Conservation (phyloP, 2,329 filamentous ascomycete genomes). For the Fusarium stilboides region DNA sequence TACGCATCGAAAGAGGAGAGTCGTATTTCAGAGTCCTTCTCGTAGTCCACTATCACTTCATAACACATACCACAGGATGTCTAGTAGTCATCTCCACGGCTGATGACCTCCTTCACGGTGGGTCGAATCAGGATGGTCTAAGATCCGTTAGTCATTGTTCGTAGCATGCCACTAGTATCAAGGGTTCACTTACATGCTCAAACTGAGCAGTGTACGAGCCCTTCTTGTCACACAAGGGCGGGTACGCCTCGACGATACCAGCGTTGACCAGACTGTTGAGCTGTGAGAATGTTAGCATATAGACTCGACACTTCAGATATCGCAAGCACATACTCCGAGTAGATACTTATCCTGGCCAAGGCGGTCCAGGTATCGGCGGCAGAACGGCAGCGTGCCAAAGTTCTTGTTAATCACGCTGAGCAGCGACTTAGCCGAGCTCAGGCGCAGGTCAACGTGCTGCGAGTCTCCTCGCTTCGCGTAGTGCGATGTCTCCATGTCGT, state of each 20-base stretch:
- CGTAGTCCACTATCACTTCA: constrained; percentile 15
- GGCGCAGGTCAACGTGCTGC: constrained; percentile 80
- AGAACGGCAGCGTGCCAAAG: constrained; percentile 93
- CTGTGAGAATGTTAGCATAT: constrained; percentile 57
- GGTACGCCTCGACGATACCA: constrained; percentile 92
- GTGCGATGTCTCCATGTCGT: constrained; percentile 92
- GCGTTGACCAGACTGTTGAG: constrained; percentile 87
- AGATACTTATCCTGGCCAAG: constrained; percentile 97
- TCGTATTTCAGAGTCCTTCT: constrained; percentile 52
- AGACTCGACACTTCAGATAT: background rate
- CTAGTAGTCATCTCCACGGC: constrained; percentile 87
- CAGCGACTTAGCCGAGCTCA: constrained; percentile 87
- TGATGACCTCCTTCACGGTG: constrained; percentile 89
- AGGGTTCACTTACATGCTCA: constrained; percentile 81
- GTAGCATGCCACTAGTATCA: background rate
- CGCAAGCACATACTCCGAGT: constrained; percentile 75
- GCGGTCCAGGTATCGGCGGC: constrained; percentile 90
- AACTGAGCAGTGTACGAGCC: constrained; percentile 95
- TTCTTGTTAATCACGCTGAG: constrained; percentile 95
- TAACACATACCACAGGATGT: background rate
- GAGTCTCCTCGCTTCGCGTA: constrained; percentile 84
- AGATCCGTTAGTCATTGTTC: constrained; percentile 28
- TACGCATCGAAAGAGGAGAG: constrained; percentile 42
- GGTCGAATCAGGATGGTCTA: constrained; percentile 84
- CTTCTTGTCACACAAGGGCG: constrained; percentile 91